Base-by-base conservation (phyloP, 2,329 filamentous ascomycete species). In the Alternaria sp. region DNA sequence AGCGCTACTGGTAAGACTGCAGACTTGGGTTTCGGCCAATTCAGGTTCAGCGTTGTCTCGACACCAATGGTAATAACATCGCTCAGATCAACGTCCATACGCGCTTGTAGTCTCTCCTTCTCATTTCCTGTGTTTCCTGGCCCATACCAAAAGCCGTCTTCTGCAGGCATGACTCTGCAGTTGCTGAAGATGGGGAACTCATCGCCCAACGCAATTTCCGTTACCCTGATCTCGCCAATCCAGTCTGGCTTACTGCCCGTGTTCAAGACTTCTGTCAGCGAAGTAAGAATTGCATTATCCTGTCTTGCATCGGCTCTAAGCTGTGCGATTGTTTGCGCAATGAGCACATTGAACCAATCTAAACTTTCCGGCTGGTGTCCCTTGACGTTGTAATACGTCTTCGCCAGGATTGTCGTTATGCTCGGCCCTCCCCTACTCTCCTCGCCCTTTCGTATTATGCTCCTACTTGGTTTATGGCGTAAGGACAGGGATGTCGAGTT, bases 111-210 rank as follows among this genome's bases (percentile, higher is more conserved):
- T 37, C 93, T 85, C 0, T 90, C 90, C 23, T 92, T 92, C 52
- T 87, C 85, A 33, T 82, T 81, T 61, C 84, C 80, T 13, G 65
- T 56, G 21, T 84, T 84, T 76, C 55, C 80, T 6, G 74, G 74
- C 65, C 77, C 68, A 69, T 71, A 70, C 46, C 68, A 69, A 34
- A 89, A 80, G 1, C 90, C 90, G 76, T 93, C 90, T 67, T 94
- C 91, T 0, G 97, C 91, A 2, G 93, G 92, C 60, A 97, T 97
- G 54, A 99, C 90, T 58, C 95, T 88, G 73, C 95, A 98, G 77
- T 99, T 99, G 81, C 93, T 97, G 78, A 99, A 96, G 52, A 99
- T 99, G 28, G 95, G 95, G 65, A 98, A 99, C 71, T 99, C 95
- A 71, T 99, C 95, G 29, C 95, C 95, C 4, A 99, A 82, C 50